Evolutionary conservation across 352 stramenopile genomes (phyloP), one percentile per base, ranked within the genome.

Genomic region (Globisporangium acanthophoron): DNA sequence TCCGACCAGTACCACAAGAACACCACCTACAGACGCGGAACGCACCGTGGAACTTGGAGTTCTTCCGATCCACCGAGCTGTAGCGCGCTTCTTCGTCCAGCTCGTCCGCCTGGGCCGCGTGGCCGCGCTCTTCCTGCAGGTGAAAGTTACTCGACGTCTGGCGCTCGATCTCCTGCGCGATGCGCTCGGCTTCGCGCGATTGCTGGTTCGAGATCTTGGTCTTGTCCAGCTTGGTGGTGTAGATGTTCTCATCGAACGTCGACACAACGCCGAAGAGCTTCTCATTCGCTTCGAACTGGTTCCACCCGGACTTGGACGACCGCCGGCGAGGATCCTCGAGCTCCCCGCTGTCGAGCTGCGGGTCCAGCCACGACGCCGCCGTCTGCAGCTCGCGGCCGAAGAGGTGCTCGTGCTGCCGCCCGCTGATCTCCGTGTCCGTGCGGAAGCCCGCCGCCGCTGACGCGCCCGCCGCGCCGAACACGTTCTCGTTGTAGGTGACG

Each of bases 231-330:
- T 91, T 87, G 18, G 96, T 99, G 3, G 97, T 99, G 83, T 99
- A 99, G 40, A 99, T 70, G 78, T 97, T 98, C 70, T 99, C 97
- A 69, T 99, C 96, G 64, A 93, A 99, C 9, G 80, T 89, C 40
- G 92, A 95, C 50, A 92, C 90, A 52, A 99, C 96, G 65, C 96
- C 95, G 70, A 99, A 99, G 39, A 97, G 78, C 66, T 97, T 90
- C 66, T 98, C 78, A 69, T 99, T 99, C 7, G 90, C 94, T 60
- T 97, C 85, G 63, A 99, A 99, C 76, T 99, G 96, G 82, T 99
- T 97, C 96, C 96, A 99, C 1, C 54, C 67, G 2, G 57, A 66
- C 67, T 82, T 85, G 43, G 69, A 73, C 21, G 64, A 59, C 3
- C 76, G 69, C 18, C 76, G 74, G 39, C 59, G 48, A 35, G 70